A percentile compares a stretch with the other conserved stretches of the same genome.
These are phyloP conservation scores for Fusarium nelsonii DNA, from an alignment of 2,329 filamentous ascomycete genomes.

Conservation along the genomic window DNA sequence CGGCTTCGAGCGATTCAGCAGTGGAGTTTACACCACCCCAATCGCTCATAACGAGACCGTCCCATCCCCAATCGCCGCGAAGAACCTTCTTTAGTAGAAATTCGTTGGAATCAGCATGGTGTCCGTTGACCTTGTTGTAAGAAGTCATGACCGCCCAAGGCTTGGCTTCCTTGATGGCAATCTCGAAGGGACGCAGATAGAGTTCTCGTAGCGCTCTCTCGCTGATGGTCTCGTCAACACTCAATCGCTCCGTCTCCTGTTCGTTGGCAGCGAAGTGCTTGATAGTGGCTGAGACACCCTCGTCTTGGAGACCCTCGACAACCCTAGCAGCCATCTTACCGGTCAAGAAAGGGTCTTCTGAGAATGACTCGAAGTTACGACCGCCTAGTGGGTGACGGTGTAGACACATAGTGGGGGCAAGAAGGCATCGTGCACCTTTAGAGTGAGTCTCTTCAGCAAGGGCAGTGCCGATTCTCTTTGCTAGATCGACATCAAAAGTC, in stretches of 20 bases:
- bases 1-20: constrained; percentile 51
- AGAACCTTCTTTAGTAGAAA: constrained; percentile 53
- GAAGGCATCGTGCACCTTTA: constrained; percentile 79
- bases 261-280: constrained; percentile 62
- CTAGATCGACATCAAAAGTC: constrained; percentile 71
- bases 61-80: constrained; percentile 61
- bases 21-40: constrained; percentile 55
- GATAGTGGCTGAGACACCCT: constrained; percentile 56
- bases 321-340: constrained; percentile 48
- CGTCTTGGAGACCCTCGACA: constrained; percentile 56
- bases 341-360: constrained; percentile 45
- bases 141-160: constrained; percentile 56
- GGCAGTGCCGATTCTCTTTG: constrained; percentile 68
- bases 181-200: constrained; percentile 57
- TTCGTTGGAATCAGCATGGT: constrained; percentile 49
- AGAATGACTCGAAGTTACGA: constrained; percentile 49
- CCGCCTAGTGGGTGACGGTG: constrained; percentile 47
- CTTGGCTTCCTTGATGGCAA: constrained; percentile 55
- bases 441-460: constrained; percentile 65
- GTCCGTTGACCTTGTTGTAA: constrained; percentile 57
- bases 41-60: constrained; percentile 52
- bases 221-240: constrained; percentile 47
- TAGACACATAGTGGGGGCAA: constrained; percentile 49
- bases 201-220: constrained; percentile 48
- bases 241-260: constrained; percentile 48